Conservation (phyloP, 441 rosid genomes). For the Populus hybrid region DNA sequence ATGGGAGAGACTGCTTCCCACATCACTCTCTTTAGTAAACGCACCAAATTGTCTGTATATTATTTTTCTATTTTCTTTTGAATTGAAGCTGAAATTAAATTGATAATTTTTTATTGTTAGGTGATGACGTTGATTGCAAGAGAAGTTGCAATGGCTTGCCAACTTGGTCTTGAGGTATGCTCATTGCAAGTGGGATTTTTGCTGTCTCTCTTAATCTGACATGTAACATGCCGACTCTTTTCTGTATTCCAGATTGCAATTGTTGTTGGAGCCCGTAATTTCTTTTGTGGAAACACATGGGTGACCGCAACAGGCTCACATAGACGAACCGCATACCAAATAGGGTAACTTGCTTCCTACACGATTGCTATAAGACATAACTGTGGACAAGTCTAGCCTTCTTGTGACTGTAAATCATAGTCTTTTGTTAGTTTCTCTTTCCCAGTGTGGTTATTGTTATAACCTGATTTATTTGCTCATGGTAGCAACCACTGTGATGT, state of each 20-base stretch:
- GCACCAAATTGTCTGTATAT: too few species aligned
- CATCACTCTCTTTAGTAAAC: too few species aligned
- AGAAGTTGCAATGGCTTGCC: conserved; percentile 72
- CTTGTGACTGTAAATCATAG: background rate
- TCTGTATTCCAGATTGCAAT: conserved; percentile 54
- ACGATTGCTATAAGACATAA: background rate
- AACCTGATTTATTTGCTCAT: background rate
- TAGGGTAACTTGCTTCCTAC: conserved; percentile 48
- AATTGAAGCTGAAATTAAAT: conserved; percentile 2
- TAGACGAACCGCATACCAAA: conserved; percentile 80
- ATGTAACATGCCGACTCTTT: background rate
- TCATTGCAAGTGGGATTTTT: background rate
- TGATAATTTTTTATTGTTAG: conserved; percentile 29
- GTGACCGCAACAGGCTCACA: conserved; percentile 69
- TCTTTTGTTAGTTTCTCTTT: background rate
- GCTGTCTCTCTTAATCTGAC: conserved; percentile 4
- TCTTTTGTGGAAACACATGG: conserved; percentile 82
- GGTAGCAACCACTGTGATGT: background rate
- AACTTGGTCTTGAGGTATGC: conserved; percentile 68
- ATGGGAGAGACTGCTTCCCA: background rate
- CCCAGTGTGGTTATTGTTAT: background rate
- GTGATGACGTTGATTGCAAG: conserved; percentile 66
- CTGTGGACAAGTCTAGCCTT: background rate
- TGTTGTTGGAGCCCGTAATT: conserved; percentile 87
- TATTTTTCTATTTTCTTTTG: too few species aligned